Conservation (phyloP, 2,329 filamentous ascomycete species). For the Diplodia intermedia region DNA sequence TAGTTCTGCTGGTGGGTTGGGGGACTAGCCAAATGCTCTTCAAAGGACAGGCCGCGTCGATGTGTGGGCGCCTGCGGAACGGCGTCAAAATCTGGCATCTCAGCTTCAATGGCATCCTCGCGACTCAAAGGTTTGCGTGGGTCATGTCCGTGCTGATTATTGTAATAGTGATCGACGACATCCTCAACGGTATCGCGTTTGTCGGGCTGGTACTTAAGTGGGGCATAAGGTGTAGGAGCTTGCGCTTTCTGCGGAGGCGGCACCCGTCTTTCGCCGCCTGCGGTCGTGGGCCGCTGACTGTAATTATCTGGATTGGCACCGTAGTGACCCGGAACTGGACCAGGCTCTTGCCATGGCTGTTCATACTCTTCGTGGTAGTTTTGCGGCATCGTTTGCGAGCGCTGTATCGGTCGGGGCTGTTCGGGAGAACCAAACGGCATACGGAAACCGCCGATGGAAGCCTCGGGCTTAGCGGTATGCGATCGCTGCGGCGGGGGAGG, state of each 20-base stretch:
- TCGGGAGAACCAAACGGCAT: slow-evolving; percentile 29
- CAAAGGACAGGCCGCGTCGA: slow-evolving; percentile 35
- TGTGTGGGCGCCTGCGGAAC: slow-evolving; percentile 34
- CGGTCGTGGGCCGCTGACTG: slow-evolving; percentile 48
- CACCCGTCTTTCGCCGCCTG: slow-evolving; percentile 37
- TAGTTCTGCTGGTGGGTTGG: slow-evolving; percentile 31
- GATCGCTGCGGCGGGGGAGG: slow-evolving; percentile 32
- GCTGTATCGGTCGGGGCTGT: slow-evolving; percentile 37
- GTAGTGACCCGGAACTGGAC: slow-evolving; percentile 45
- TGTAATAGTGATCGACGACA: slow-evolving; percentile 58
- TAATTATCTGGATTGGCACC: slow-evolving; percentile 47
- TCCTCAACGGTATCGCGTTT: slow-evolving; percentile 52
- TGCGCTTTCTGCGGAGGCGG: slow-evolving; percentile 4
- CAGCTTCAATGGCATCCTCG: slow-evolving; percentile 57
- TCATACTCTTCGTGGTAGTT: slow-evolving; percentile 37
- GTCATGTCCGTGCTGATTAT: slow-evolving; percentile 35
- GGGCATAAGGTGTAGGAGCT: slow-evolving; percentile 16
- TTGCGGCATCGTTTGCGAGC: slow-evolving; percentile 49
- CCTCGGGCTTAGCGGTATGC: slow-evolving; percentile 24
- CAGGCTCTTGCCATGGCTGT: slow-evolving; percentile 46
- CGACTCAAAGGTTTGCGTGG: slow-evolving; percentile 39
- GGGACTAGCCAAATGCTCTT: slow-evolving; percentile 36
- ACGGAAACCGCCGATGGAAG: slow-evolving; percentile 24
- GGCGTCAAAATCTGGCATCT: slow-evolving; percentile 69
- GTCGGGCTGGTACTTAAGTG: slow-evolving; percentile 36